phyloP scores from a whole-genome alignment of 257 asterid species.

The Solanum pinnatisectum region DNA sequence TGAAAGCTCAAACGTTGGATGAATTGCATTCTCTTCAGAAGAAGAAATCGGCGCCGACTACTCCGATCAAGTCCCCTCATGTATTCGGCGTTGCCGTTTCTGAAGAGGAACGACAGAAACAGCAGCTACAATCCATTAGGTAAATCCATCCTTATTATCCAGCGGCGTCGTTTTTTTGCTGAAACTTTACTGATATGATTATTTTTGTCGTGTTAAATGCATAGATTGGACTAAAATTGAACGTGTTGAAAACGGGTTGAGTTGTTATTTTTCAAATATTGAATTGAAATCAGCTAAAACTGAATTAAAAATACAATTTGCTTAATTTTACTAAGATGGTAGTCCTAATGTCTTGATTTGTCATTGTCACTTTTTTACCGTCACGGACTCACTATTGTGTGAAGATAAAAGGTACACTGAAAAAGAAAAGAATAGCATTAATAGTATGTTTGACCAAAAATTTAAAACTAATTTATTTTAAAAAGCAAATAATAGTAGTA shows the following conservation, averaged over 20 bases:
- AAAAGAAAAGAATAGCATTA: background rate
- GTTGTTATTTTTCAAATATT: background rate
- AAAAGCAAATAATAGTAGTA: no score
- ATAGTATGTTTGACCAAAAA: background rate
- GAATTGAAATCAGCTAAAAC: background rate
- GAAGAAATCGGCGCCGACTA: conserved; percentile 75
- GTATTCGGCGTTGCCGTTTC: conserved; percentile 25
- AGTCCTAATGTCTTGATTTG: background rate
- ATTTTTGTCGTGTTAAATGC: background rate
- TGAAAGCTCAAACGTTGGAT: conserved; percentile 74
- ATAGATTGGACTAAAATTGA: background rate
- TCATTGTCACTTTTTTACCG: background rate
- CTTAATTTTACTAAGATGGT: background rate
- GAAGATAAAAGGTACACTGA: background rate
- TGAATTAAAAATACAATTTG: background rate
- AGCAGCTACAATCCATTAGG: conserved; percentile 92
- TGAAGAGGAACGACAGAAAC: conserved; percentile 59
- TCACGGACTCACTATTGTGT: background rate
- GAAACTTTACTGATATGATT: background rate
- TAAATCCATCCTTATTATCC: background rate
- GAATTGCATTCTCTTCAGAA: conserved; percentile 87
- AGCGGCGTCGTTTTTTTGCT: background rate
- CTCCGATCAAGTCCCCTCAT: conserved; percentile 50
- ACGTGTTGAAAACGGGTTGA: background rate
- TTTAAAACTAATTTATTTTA: background rate